Evolutionary conservation across 805 yeast genomes (phyloP), one percentile per base, ranked within the genome.

Genomic region (Zygotorulaspora chibaensis): DNA sequence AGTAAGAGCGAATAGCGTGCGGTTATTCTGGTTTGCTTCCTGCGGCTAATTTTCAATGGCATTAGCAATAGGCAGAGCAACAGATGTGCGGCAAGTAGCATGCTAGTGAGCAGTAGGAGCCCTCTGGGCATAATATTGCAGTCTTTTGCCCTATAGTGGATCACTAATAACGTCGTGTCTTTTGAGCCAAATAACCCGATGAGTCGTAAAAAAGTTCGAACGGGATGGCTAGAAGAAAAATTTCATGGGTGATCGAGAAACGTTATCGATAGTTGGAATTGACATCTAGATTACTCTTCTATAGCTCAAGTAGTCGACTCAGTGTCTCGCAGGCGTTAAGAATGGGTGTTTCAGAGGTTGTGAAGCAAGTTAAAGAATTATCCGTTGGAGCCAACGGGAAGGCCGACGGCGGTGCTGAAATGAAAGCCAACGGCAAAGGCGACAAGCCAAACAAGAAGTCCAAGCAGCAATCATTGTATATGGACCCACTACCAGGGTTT

Each of bases 401-500:
- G 30, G 70, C 17, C 17, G 15, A 36, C 5, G 39, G n/a, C 28
- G 39, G 16, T 3, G 26, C 47, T 43, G 28, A 34, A 31, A n/a
- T 12, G 33, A 16, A 33, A n/a, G 27, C 50, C 15, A 52, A 38
- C 50, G 58, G 39, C 17, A 53, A 52, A 47, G 53, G 52, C 35
- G 54, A 54, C 29, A 53, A 61, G 53, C 55, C 59, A 54, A 61
- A 62, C 36, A 73, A 73, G 62, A 71, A 72, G 51, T 61, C 67
- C 48, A 70, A 74, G 63, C 72, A 72, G 47, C 69, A 67, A 29
- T 62, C 67, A n/a, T 66, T 77, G 46, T 75, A 72, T 43, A 55
- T 83, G 53, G 83, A 82, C 47, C 95, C 96, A 25, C 82, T 81
- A 65, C 96, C 96, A n/a, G 81, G 70, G 52, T 93, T 84, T 64